Evolutionary conservation across 2,329 filamentous ascomycete genomes (phyloP).

Genomic region (Exophiala xenobiotica): DNA sequence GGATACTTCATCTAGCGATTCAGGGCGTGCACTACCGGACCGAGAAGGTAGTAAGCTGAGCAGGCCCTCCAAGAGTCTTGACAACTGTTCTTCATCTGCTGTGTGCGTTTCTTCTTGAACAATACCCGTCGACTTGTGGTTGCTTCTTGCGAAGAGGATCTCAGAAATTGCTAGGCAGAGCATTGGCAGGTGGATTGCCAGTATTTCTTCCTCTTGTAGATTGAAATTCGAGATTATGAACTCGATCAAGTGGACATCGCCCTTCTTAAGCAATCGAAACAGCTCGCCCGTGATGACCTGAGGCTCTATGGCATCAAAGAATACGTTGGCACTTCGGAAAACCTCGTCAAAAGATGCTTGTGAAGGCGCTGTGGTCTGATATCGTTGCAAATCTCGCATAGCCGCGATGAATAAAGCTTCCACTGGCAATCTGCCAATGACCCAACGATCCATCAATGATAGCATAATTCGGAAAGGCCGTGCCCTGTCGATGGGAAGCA

Average conservation of each 20-base stretch:
- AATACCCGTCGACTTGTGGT: constrained; percentile 1
- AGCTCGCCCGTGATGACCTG: constrained; percentile 87
- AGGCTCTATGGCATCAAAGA: constrained; percentile 96
- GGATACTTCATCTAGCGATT: background rate
- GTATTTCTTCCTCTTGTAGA: constrained; percentile 91
- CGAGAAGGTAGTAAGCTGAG: constrained; percentile 31
- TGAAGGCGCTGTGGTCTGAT: constrained; percentile 63
- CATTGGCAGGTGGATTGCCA: constrained; percentile 21
- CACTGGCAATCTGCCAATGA: constrained; percentile 87
- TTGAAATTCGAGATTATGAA: constrained; percentile 91
- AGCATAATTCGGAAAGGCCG: constrained; percentile 88
- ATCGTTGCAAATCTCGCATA: constrained; percentile 74
- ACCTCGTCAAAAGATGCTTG: constrained; percentile 79
- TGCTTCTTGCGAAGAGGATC: constrained; percentile 13
- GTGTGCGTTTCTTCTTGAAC: constrained; percentile 28
- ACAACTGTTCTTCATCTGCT: constrained; percentile 50
- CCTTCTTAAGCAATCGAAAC: constrained; percentile 53
- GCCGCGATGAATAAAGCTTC: constrained; percentile 85
- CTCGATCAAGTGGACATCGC: constrained; percentile 67
- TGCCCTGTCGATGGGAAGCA: constrained; percentile 66
- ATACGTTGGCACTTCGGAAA: constrained; percentile 86
- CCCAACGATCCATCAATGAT: constrained; percentile 97
- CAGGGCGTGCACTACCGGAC: background rate
- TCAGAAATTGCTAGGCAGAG: constrained; percentile 27
- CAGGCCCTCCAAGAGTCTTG: constrained; percentile 32